Conservation (phyloP, 164 flowering plant species). For the Sextonia rubra region DNA sequence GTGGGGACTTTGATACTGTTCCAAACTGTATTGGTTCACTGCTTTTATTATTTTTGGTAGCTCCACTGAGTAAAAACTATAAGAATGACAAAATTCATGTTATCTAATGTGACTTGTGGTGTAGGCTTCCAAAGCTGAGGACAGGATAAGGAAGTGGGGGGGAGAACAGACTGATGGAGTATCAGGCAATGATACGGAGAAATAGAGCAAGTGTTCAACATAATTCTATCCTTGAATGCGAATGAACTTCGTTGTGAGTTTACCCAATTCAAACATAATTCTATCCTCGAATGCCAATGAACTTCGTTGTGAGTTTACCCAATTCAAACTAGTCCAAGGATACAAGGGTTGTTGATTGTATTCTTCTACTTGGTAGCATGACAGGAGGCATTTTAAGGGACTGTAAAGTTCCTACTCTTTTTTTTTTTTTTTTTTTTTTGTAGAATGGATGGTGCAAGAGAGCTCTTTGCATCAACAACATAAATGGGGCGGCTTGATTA, state of each 20-base stretch:
- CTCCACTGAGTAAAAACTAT: neutral
- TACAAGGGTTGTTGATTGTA: too few relatives aligned
- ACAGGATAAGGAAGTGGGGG: slow-evolving; percentile 21
- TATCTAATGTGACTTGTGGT: neutral
- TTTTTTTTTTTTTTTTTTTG: too few relatives aligned
- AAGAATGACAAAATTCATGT: neutral
- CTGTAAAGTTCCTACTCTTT: too few relatives aligned
- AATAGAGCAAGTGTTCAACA: neutral
- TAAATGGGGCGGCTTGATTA: too few relatives aligned
- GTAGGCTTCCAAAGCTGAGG: slow-evolving; percentile 23
- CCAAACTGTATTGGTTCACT: neutral
- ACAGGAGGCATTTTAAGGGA: too few relatives aligned
- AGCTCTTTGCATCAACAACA: too few relatives aligned
- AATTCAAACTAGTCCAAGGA: too few relatives aligned
- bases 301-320: too few relatives aligned
- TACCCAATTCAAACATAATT: neutral
- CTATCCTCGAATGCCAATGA: neutral
- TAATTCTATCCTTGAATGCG: neutral
- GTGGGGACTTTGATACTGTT: too few relatives aligned
- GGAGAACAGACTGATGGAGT: slow-evolving; percentile 5
- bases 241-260: too few relatives aligned
- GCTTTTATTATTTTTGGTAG: neutral
- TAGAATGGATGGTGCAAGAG: too few relatives aligned
- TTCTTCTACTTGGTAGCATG: too few relatives aligned
- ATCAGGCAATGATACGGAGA: neutral